A percentile compares a stretch with the other conserved stretches of the same genome.
These are phyloP conservation scores for Starmerella lactis-condensi DNA, from an alignment of 805 yeast species.

Conservation along the genomic window DNA sequence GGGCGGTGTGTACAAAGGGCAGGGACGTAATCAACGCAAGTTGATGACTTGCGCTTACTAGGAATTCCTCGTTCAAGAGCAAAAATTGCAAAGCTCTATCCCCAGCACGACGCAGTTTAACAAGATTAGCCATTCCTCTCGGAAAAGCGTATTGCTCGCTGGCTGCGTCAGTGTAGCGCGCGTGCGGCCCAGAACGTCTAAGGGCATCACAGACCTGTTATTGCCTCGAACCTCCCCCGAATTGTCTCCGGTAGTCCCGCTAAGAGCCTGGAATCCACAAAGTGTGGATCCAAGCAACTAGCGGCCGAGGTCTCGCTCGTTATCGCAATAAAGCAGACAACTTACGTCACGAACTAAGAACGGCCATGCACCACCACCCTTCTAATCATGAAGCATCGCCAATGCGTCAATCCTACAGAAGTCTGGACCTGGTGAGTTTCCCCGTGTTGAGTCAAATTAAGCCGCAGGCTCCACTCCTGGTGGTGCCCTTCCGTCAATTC, in stretches of 20 bases:
- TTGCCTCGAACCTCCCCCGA: conserved; percentile 31
- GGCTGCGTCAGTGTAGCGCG: conserved; percentile 33
- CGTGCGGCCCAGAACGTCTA: conserved; percentile 33
- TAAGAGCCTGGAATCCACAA: conserved; percentile 9
- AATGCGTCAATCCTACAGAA: conserved; percentile 13
- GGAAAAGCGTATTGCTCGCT: conserved; percentile 28
- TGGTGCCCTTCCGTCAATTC: conserved; percentile 14
- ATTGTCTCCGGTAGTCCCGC: conserved; percentile 30
- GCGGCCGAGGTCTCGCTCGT: conserved; percentile 32
- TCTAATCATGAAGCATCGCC: conserved; percentile 15
- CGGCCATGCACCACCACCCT: conserved; percentile 17
- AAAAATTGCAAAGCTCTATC: conserved; percentile 29
- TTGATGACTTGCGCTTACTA: conserved; percentile 31
- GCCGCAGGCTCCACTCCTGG: conserved; percentile 14
- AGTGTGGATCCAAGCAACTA: conserved; percentile 21
- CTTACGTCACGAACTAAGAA: conserved; percentile 23
- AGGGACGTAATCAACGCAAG: conserved; percentile 31
- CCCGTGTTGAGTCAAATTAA: conserved; percentile 13
- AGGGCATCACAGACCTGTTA: conserved; percentile 26
- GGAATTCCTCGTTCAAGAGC: conserved; percentile 32
- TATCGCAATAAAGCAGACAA: conserved; percentile 34
- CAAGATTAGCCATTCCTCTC: conserved; percentile 28
- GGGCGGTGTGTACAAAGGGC: conserved; percentile 30
- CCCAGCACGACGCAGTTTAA: conserved; percentile 26
- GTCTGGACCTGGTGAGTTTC: conserved; percentile 11